Conservation (phyloP, 1,284 basidiomycete genomes). For the Wolfiporia cocos region DNA sequence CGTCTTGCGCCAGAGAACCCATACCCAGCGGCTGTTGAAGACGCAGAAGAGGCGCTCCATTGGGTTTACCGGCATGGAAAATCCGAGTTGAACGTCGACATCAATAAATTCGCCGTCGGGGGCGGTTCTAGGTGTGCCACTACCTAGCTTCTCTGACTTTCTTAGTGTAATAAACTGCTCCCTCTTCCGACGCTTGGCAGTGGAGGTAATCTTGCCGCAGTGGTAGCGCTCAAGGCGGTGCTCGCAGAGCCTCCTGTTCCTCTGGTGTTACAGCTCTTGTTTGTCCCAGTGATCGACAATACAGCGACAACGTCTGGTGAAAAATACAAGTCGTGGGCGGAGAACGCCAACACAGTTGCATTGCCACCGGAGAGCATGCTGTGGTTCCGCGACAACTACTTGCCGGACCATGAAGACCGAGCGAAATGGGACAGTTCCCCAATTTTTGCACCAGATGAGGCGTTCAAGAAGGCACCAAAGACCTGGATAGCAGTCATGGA, state of each 20-base stretch:
- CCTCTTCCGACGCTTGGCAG: no score
- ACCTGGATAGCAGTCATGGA: slow-evolving; percentile 64
- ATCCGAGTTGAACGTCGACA: slow-evolving; percentile 34
- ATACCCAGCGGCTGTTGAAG: slow-evolving; percentile 72
- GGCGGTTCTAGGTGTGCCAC: slow-evolving; percentile 58
- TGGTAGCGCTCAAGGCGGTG: slow-evolving; percentile 59
- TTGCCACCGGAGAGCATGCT: slow-evolving; percentile 59
- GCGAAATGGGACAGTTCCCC: slow-evolving; percentile 66
- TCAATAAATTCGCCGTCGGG: slow-evolving; percentile 44
- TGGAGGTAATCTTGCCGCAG: slow-evolving; percentile 68
- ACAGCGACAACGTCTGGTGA: slow-evolving; percentile 40
- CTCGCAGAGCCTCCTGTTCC: slow-evolving; percentile 44
- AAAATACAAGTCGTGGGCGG: slow-evolving; percentile 46
- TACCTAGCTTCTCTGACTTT: not conserved
- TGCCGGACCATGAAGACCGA: slow-evolving; percentile 54
- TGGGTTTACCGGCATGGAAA: slow-evolving; percentile 51
- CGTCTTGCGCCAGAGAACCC: slow-evolving; percentile 69
- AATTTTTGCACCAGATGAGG: slow-evolving; percentile 53
- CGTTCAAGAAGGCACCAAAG: slow-evolving; percentile 44
- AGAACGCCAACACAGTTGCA: slow-evolving; percentile 54
- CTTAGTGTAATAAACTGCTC: not conserved
- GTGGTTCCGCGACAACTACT: slow-evolving; percentile 67
- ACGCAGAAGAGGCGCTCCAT: slow-evolving; percentile 59
- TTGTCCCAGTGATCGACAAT: slow-evolving; percentile 72
- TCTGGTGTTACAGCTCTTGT: slow-evolving; percentile 55